phyloP scores from a whole-genome alignment of 2,329 filamentous ascomycete species.

The Mollisiaceae sp. region DNA sequence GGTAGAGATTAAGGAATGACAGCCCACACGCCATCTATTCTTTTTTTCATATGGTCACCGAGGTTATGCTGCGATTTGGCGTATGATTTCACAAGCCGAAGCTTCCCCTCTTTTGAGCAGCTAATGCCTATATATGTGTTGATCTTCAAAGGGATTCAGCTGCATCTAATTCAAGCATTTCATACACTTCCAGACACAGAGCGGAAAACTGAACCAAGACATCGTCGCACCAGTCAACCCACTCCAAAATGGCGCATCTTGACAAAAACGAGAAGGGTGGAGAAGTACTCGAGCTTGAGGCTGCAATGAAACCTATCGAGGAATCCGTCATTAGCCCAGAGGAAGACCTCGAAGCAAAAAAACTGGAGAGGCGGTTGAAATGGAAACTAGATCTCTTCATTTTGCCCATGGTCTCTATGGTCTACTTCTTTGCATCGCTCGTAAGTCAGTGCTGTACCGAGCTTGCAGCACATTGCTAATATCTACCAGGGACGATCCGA shows the following conservation, averaged over 20 bases:
- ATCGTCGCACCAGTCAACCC: neutral
- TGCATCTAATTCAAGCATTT: neutral
- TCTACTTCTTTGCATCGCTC: neutral
- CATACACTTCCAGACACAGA: neutral
- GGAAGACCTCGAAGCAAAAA: neutral
- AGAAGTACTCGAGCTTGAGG: constrained; percentile 8
- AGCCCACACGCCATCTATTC: neutral
- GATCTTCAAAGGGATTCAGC: neutral
- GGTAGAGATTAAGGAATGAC: too few relatives aligned
- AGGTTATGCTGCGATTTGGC: neutral
- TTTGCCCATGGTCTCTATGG: neutral
- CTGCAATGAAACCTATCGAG: neutral
- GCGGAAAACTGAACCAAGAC: neutral
- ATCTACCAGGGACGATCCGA: neutral
- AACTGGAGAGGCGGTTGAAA: neutral
- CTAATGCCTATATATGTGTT: neutral
- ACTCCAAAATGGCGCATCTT: neutral
- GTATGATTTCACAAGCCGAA: neutral
- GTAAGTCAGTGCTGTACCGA: neutral
- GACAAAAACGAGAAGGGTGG: neutral
- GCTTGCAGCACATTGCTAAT: neutral
- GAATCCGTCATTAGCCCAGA: neutral
- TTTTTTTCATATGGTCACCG: neutral
- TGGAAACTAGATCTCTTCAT: constrained; percentile 4
- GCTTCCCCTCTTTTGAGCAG: neutral